phyloP scores from a whole-genome alignment of 148 eudicot genomes.

The Beta vulgaris region DNA sequence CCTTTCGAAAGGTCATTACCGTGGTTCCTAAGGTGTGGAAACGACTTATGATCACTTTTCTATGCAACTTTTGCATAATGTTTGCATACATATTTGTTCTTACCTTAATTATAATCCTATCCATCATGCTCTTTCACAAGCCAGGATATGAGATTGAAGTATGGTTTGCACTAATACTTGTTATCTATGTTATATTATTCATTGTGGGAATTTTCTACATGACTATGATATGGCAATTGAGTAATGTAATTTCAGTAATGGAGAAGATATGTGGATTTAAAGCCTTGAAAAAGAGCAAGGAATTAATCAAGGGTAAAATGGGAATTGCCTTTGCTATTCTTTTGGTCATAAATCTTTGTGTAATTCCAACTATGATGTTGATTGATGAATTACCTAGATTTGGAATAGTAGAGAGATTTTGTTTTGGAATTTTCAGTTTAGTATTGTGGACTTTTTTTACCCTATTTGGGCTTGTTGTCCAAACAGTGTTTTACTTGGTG shows the following conservation, averaged over 20 bases:
- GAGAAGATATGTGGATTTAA: slow-evolving; percentile 38
- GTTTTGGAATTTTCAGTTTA: slow-evolving; percentile 22
- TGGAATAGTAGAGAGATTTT: slow-evolving; percentile 1
- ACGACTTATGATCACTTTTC: slow-evolving; percentile 38
- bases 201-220: slow-evolving; percentile 27
- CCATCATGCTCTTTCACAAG: neutral
- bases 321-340: slow-evolving; percentile 21
- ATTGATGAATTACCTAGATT: slow-evolving; percentile 4
- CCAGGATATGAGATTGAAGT: neutral
- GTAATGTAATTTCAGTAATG: slow-evolving; percentile 39
- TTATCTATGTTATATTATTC: neutral
- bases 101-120: neutral
- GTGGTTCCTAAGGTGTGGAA: slow-evolving; percentile 51
- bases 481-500: slow-evolving; percentile 47
- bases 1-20: slow-evolving; percentile 28
- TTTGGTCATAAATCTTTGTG: slow-evolving; percentile 17
- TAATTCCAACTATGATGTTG: neutral
- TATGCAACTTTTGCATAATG: slow-evolving; percentile 25
- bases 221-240: slow-evolving; percentile 41
- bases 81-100: slow-evolving; percentile 6
- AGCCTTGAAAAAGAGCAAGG: slow-evolving; percentile 50
- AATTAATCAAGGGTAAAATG: slow-evolving; percentile 43
- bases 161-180: neutral
- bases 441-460: slow-evolving; percentile 20
- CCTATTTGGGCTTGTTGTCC: slow-evolving; percentile 36